Percentiles rank a stretch among this genome's conserved stretches.
Evolutionary conservation across 2,329 filamentous ascomycete species (phyloP).

Genomic region (Knufia fluminis): DNA sequence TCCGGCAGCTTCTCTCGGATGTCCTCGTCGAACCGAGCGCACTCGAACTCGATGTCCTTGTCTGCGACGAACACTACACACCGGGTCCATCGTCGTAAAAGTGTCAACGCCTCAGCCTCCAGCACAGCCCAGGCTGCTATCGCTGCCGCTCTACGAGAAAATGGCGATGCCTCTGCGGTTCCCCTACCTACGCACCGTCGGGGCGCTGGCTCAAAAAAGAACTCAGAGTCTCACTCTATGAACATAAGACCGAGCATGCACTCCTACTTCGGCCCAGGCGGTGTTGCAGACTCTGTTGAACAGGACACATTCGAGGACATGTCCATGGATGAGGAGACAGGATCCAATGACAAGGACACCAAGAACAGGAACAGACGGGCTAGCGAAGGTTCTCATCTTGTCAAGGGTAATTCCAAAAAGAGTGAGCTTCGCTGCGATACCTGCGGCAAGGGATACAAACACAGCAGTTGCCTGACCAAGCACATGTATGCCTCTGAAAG

Average conservation of each 20-base stretch:
- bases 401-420: conserved; percentile 71
- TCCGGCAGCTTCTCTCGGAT: conserved; percentile 22
- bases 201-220: conserved; percentile 56
- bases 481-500: conserved; percentile 74
- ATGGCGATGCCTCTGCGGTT: conserved; percentile 51
- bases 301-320: conserved; percentile 28
- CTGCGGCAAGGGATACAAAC: conserved; percentile 99
- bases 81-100: conserved; percentile 87
- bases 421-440: conserved; percentile 91
- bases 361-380: conserved; percentile 53
- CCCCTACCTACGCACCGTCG: conserved; percentile 46
- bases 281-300: conserved; percentile 27
- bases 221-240: conserved; percentile 27
- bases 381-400: conserved; percentile 77
- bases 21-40: conserved; percentile 31
- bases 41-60: conserved; percentile 72
- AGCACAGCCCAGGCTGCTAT: conserved; percentile 60
- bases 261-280: conserved; percentile 31
- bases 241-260: conserved; percentile 33
- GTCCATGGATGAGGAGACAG: conserved; percentile 34
- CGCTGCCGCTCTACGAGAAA: conserved; percentile 62
- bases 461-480: conserved; percentile 99
- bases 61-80: conserved; percentile 70
- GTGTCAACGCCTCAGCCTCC: conserved; percentile 66
- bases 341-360: conserved; percentile 36